A percentile compares a stretch with the other conserved stretches of the same genome.
Evolutionary conservation across 805 yeast genomes (phyloP).

Genomic region (Kuraishia capsulata): DNA sequence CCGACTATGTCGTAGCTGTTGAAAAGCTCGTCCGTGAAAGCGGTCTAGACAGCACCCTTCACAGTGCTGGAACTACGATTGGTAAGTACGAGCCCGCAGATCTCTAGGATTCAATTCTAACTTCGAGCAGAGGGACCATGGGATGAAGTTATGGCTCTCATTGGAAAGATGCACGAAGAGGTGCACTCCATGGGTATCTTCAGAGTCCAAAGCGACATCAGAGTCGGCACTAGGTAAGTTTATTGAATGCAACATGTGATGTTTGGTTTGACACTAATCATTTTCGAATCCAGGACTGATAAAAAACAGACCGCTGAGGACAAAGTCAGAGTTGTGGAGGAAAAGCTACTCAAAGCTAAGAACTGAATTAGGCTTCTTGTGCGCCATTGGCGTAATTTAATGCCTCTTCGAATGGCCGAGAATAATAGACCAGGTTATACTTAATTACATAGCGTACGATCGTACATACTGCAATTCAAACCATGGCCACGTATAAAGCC

Average conservation of each 20-base stretch:
- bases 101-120: too few species aligned
- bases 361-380: too few species aligned
- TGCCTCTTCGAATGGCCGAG: too few species aligned
- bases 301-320: constrained; percentile 66
- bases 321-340: constrained; percentile 56
- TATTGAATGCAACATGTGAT: background rate
- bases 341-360: constrained; percentile 24
- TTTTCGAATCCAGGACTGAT: too few species aligned
- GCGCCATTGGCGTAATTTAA: too few species aligned
- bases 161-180: constrained; percentile 68
- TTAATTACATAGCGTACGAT: too few species aligned
- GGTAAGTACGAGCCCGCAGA: too few species aligned
- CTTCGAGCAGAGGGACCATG: constrained; percentile 66
- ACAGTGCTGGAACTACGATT: constrained; percentile 88
- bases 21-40: constrained; percentile 56
- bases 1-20: constrained; percentile 67
- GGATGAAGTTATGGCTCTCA: constrained; percentile 73
- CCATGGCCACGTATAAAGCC: too few species aligned
- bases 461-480: too few species aligned
- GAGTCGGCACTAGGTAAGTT: constrained; percentile 64
- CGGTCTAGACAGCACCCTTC: constrained; percentile 59
- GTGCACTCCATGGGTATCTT: constrained; percentile 66
- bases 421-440: too few species aligned
- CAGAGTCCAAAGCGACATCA: constrained; percentile 76
- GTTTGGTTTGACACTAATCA: background rate